Percentiles rank a stretch among this genome's conserved stretches.
Conservation (phyloP, 2,329 filamentous ascomycete genomes). For the Aspergillus neotritici region DNA sequence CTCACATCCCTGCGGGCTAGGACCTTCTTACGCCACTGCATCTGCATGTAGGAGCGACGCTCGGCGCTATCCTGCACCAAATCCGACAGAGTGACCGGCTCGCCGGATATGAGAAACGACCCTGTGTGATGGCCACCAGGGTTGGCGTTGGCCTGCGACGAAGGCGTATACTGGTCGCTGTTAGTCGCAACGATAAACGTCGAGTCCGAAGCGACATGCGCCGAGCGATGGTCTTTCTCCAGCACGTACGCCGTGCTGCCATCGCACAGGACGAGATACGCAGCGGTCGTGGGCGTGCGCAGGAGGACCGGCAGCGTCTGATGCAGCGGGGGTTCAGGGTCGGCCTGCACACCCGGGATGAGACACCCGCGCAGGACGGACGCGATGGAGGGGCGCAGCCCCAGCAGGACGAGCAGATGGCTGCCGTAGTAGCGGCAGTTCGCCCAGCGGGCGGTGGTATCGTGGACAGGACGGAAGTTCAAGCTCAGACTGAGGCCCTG, state of each 20-base stretch:
- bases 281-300: conserved; percentile 45
- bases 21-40: conserved; percentile 34
- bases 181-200: conserved; percentile 55
- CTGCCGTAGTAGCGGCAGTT: conserved; percentile 45
- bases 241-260: conserved; percentile 45
- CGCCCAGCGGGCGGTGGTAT: conserved; percentile 27
- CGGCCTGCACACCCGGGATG: conserved; percentile 25
- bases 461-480: conserved; percentile 49
- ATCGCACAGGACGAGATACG: conserved; percentile 54
- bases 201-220: conserved; percentile 40
- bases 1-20: conserved; percentile 9
- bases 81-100: conserved; percentile 18
- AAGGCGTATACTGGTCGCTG: conserved; percentile 40
- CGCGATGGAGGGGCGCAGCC: conserved; percentile 49
- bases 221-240: conserved; percentile 51
- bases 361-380: conserved; percentile 46
- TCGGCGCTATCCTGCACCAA: conserved; percentile 32
- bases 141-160: conserved; percentile 14
- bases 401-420: conserved; percentile 50
- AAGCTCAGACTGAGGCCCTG: conserved; percentile 44
- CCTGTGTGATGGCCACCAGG: conserved; percentile 15
- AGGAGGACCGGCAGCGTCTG: conserved; percentile 33
- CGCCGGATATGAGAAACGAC: conserved; percentile 12
- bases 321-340: conserved; percentile 7
- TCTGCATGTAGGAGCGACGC: conserved; percentile 32